Evolutionary conservation across 2,329 filamentous ascomycete species (phyloP).

Genomic region (Aspergillus latus): DNA sequence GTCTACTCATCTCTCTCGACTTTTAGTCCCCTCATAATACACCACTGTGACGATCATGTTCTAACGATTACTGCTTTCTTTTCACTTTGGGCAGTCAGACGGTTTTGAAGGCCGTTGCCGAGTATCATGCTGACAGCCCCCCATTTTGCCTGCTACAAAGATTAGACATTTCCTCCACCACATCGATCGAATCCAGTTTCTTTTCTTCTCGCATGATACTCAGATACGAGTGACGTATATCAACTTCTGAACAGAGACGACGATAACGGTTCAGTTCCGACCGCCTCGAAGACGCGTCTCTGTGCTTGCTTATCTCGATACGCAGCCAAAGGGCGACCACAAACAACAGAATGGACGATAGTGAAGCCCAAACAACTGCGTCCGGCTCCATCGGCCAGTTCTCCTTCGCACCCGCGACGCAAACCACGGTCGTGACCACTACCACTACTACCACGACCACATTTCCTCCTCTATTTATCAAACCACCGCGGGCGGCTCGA

Average conservation of each 20-base stretch:
- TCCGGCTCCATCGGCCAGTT: constrained; percentile 57
- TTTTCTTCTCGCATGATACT: constrained; percentile 16
- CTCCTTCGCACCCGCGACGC: constrained; percentile 62
- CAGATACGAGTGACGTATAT: constrained; percentile 17
- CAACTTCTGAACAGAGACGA: neutral
- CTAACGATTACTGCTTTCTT: constrained; percentile 16
- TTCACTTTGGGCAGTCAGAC: constrained; percentile 24
- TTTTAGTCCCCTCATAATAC: constrained; percentile 8
- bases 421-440: constrained; percentile 74
- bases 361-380: constrained; percentile 26
- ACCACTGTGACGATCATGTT: constrained; percentile 21
- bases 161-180: constrained; percentile 12
- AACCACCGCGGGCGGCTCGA: constrained; percentile 67
- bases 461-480: constrained; percentile 81
- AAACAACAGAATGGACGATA: constrained; percentile 31
- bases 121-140: constrained; percentile 26
- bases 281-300: constrained; percentile 20
- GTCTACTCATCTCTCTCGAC: neutral
- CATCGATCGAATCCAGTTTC: constrained; percentile 10
- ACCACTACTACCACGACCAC: constrained; percentile 82
- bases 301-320: neutral
- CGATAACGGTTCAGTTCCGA: neutral
- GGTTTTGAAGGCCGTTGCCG: constrained; percentile 23
- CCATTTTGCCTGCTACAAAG: constrained; percentile 18
- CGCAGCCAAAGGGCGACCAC: neutral